Evolutionary conservation across 352 stramenopile species (phyloP).

Genomic region (Globisporangium mamillatum): DNA sequence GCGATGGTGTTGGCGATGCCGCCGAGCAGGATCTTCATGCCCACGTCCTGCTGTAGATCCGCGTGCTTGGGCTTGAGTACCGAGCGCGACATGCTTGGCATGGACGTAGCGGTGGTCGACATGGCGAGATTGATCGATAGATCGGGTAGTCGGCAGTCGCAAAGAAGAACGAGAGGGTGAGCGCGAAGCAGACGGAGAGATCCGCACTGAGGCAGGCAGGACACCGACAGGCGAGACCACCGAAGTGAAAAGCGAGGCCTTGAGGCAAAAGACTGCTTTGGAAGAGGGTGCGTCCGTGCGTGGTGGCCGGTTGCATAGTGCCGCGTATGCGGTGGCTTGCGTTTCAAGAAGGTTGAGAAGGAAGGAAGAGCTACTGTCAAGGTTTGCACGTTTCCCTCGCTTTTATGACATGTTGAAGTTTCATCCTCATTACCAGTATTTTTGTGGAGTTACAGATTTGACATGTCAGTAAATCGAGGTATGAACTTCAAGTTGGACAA

Average conservation of each 20-base stretch:
- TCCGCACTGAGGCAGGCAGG: conserved; percentile 15
- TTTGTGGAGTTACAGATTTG: background rate
- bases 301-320: background rate
- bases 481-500: conserved; percentile 11
- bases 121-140: background rate
- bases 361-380: background rate
- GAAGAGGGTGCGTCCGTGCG: background rate
- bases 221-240: background rate
- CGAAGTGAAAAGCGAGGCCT: background rate
- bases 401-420: conserved; percentile 5
- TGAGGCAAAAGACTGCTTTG: background rate
- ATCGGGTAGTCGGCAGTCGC: background rate
- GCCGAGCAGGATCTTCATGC: conserved; percentile 60
- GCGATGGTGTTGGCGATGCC: conserved; percentile 62
- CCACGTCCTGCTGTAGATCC: conserved; percentile 50
- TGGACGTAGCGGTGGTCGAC: conserved; percentile 6
- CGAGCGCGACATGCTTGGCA: conserved; percentile 9
- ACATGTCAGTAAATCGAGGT: background rate
- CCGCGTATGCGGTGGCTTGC: conserved; percentile 1
- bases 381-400: background rate
- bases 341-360: conserved; percentile 2
- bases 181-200: conserved; percentile 12
- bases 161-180: conserved; percentile 6
- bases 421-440: too few species aligned
- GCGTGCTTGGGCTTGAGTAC: conserved; percentile 27